phyloP scores from a whole-genome alignment of 495 filamentous ascomycete species.

The Xylaria bambusicola region DNA sequence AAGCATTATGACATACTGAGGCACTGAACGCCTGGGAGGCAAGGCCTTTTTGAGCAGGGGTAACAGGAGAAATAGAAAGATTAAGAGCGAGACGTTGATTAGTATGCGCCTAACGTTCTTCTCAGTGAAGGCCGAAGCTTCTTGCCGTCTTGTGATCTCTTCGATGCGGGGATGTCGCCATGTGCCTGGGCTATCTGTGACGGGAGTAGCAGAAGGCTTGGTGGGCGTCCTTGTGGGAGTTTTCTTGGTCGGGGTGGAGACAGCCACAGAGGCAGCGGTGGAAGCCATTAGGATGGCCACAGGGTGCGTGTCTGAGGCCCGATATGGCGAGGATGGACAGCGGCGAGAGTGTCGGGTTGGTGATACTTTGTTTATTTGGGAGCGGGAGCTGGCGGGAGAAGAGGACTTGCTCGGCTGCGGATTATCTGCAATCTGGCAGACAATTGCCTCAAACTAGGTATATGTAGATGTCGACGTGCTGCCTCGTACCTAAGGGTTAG shows the following conservation, averaged over 20 bases:
- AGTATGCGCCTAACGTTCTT: conserved; percentile 64
- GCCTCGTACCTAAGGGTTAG: conserved; percentile 32
- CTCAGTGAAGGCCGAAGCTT: conserved; percentile 70
- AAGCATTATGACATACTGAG: conserved; percentile 21
- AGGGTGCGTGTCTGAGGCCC: neutral
- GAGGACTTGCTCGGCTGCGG: no score
- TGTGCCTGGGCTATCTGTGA: conserved; percentile 63
- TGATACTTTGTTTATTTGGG: neutral
- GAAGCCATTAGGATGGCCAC: conserved; percentile 24
- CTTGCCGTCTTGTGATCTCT: conserved; percentile 75
- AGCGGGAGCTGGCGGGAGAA: no score
- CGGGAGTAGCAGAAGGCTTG: conserved; percentile 40
- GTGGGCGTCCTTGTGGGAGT: conserved; percentile 32
- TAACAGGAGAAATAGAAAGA: conserved; percentile 42
- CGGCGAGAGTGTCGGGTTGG: neutral
- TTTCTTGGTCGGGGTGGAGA: conserved; percentile 40
- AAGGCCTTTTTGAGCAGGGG: conserved; percentile 26
- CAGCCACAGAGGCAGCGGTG: conserved; percentile 14
- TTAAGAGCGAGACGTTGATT: conserved; percentile 62
- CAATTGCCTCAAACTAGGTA: no score
- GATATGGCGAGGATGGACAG: neutral
- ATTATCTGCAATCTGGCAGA: no score
- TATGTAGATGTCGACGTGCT: no score
- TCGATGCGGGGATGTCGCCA: conserved; percentile 84
- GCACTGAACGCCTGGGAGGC: conserved; percentile 25